phyloP scores from a whole-genome alignment of 2,329 filamentous ascomycete species.

The Xylaria sp. region DNA sequence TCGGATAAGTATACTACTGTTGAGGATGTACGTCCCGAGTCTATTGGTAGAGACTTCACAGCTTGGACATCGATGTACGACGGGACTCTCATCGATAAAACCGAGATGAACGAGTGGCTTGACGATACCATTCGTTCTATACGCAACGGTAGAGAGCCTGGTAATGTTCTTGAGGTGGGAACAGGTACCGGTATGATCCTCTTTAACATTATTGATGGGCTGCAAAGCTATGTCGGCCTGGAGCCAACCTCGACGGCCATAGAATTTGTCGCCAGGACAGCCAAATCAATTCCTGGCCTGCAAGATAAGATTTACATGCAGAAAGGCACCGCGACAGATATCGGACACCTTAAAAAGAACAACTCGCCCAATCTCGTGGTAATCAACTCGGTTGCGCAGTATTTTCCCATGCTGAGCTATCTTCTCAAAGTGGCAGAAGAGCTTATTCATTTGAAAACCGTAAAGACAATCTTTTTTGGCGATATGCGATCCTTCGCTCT shows the following conservation, averaged over 20 bases:
- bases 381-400: slow-evolving; percentile 27
- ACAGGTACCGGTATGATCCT: slow-evolving; percentile 26
- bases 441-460: slow-evolving; percentile 1
- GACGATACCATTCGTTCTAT: slow-evolving; percentile 25
- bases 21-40: neutral
- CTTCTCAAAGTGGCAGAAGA: slow-evolving; percentile 19
- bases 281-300: slow-evolving; percentile 9
- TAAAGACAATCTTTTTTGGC: slow-evolving; percentile 20
- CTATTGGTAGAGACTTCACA: slow-evolving; percentile 22
- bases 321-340: slow-evolving; percentile 15
- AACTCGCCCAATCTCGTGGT: slow-evolving; percentile 23
- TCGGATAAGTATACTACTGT: slow-evolving; percentile 20
- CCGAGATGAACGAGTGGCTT: slow-evolving; percentile 29
- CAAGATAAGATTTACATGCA: slow-evolving; percentile 13
- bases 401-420: slow-evolving; percentile 18
- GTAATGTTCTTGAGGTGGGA: slow-evolving; percentile 27
- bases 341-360: neutral
- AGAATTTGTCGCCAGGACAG: slow-evolving; percentile 12
- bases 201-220: slow-evolving; percentile 20
- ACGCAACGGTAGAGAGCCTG: slow-evolving; percentile 16
- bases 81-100: slow-evolving; percentile 17
- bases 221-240: slow-evolving; percentile 18
- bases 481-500: slow-evolving; percentile 24
- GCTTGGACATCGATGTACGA: slow-evolving; percentile 32
- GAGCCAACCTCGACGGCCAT: slow-evolving; percentile 16